These are phyloP conservation scores for Capronia epimyces DNA, from an alignment of 2,329 filamentous ascomycete species.

Conservation along the genomic window DNA sequence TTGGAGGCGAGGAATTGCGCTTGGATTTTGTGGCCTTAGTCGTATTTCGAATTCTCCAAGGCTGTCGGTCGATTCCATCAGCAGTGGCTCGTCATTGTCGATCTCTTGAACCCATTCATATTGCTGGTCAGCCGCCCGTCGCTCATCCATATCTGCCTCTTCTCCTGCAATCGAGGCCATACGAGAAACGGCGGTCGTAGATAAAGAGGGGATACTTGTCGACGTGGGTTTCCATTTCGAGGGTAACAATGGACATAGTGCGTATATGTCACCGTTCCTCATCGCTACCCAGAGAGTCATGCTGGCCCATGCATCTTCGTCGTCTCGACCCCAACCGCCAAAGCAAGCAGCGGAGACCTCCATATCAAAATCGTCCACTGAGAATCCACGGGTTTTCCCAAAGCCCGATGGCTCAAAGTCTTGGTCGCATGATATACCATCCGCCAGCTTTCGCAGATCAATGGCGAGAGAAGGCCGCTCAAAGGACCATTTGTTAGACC, in stretches of 20 bases:
- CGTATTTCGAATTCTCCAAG: constrained; percentile 49
- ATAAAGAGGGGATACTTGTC: constrained; percentile 73
- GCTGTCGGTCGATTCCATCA: constrained; percentile 36
- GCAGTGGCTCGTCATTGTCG: constrained; percentile 49
- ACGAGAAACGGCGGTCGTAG: constrained; percentile 74
- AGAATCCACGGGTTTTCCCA: constrained; percentile 73
- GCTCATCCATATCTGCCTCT: constrained; percentile 40
- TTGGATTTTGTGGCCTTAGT: constrained; percentile 48
- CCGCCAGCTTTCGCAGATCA: constrained; percentile 81
- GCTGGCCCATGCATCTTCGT: constrained; percentile 70
- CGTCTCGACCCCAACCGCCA: constrained; percentile 60
- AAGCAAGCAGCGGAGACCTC: constrained; percentile 88
- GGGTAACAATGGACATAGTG: constrained; percentile 82
- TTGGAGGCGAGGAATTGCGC: constrained; percentile 56
- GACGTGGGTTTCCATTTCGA: constrained; percentile 75
- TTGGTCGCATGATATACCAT: constrained; percentile 74
- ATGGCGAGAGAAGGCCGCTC: constrained; percentile 76
- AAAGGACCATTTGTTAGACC: constrained; percentile 80
- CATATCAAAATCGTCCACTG: constrained; percentile 86
- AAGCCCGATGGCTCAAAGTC: constrained; percentile 74
- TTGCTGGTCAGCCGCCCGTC: constrained; percentile 50
- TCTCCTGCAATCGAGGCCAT: constrained; percentile 44
- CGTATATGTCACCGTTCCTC: constrained; percentile 87
- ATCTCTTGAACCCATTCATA: constrained; percentile 55
- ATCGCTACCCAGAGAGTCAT: constrained; percentile 99